These are phyloP conservation scores for Saitozyma sp. DNA, from an alignment of 768 basidiomycete species.

Conservation along the genomic window DNA sequence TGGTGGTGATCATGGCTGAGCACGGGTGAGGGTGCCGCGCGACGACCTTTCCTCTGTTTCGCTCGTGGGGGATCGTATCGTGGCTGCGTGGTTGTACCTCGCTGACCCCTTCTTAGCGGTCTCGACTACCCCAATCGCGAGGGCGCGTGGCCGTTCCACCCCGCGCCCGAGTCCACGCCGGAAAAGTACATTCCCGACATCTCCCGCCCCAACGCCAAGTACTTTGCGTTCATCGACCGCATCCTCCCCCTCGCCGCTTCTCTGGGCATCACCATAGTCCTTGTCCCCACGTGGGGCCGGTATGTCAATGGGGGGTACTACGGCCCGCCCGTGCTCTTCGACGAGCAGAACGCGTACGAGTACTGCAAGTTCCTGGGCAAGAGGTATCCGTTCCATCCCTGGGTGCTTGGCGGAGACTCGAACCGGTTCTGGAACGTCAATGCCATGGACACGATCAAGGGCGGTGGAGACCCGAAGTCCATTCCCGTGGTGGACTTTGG, in stretches of 20 bases:
- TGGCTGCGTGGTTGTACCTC: no score
- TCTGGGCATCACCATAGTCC: slow-evolving; percentile 11
- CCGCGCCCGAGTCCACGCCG: no score
- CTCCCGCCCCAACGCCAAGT: slow-evolving; percentile 14
- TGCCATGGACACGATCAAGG: not conserved
- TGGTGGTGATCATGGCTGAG: slow-evolving; percentile 12
- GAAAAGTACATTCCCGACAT: no score
- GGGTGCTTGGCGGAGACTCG: slow-evolving; percentile 23
- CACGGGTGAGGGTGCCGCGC: slow-evolving; percentile 2
- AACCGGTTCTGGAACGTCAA: slow-evolving; percentile 17
- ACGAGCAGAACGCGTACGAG: slow-evolving; percentile 7
- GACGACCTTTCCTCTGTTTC: no score
- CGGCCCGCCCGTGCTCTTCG: slow-evolving; percentile 13
- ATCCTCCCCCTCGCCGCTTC: slow-evolving; percentile 6
- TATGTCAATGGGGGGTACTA: slow-evolving; percentile 25
- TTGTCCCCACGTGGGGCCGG: slow-evolving; percentile 21
- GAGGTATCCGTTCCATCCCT: slow-evolving; percentile 25
- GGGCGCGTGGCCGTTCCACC: slow-evolving; percentile 16
- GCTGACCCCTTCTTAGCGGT: not conserved
- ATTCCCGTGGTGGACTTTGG: slow-evolving; percentile 10
- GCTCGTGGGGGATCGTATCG: no score
- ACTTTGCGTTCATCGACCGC: slow-evolving; percentile 22
- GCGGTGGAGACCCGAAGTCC: not conserved
- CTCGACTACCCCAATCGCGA: slow-evolving; percentile 18
- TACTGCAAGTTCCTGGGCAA: slow-evolving; percentile 20